Base-by-base conservation (phyloP, 441 rosid species). In the Gossypium schwendimanii region DNA sequence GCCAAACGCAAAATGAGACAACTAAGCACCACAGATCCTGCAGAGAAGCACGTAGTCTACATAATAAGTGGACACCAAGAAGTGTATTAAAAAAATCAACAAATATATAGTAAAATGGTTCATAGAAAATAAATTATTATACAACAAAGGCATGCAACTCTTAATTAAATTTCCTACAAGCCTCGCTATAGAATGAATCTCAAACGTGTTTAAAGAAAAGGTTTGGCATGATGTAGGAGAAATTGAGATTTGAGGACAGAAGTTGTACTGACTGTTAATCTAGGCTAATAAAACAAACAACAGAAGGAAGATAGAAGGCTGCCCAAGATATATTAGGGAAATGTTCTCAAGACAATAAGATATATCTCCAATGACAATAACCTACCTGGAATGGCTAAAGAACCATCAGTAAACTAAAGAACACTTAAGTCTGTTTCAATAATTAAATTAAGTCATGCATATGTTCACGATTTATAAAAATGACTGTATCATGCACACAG, bases 1-100 rank as follows among this genome's bases (percentile, higher is more conserved):
- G 91, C 88, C 79, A 80, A 60, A 79, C 49, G 74, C 76, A 81
- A 83, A 45, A 85, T 21, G 67, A 72, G 53, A 70, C 76, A 76
- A 47, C 33, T 14, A 72, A 72, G 39, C 36, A 71, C 24, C 41
- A 68, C 64, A 20, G 76, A 62, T 12, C 62, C 44, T 20, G 72
- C 63, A 33, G 44, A 18, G 49, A 69, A 47, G 62, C 68, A 76
- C 31, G 65, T 17, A 47, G 58, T 21, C 68, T n/a, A 31, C 64
- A 6, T 36, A 58, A 11, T 55, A 61, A 52, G 21, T 36, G 31
- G 44, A 68, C 57, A 72, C 14, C 49, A 72, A 61, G n/a, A 60
- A 18, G 17, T 49, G 4, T 18, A 59, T 15, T 60, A 44, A 24
- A 61, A 72, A 61, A 61, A 59, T 41, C 49, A 61, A 67, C 57